Evolutionary conservation across 805 yeast genomes (phyloP), one percentile per base, ranked within the genome.

Genomic region (Candida dajiaensis): DNA sequence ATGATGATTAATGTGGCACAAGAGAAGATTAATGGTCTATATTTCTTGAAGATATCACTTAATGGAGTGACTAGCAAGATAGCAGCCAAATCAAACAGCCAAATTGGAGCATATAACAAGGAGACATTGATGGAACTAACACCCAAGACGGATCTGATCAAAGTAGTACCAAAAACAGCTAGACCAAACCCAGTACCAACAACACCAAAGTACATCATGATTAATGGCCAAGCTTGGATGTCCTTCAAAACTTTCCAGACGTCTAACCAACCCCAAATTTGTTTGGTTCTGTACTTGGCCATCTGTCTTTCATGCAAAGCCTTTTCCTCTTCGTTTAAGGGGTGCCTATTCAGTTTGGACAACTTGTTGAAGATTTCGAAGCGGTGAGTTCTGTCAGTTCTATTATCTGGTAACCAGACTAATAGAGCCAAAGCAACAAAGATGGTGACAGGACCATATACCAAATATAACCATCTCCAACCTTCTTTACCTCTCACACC

Each of bases 151-250:
- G 77, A 75, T 42, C 72, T 65, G 56, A 88, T 83, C 54, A 88
- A 77, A 9, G 92, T 81, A 4, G 95, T 82, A 6, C 90, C 96
- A 65, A 84, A 88, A 19, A 83, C 92, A 28, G 89, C 89, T 42
- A 88, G 69, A 28, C 95, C 96, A 58, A 76, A 82, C 1, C 96
- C 96, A n/a, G 88, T 80, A 41, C 96, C 96, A 22, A 88, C 96
- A 19, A 85, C 95, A 18, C 96, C 96, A 62, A 88, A 89, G 66
- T 88, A 88, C 96, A 88, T 88, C 67, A 88, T 71, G 40, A 86
- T 70, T 49, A 89, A 65, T 1, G 95, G 94, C 90, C 90, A 87
- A 38, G 83, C 71, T 52, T 94, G 72, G 40, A 74, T 58, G 60
- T 89, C 96, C 28, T 70, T 56, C 20, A 85, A 53, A 37, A 88